Conservation (phyloP, 805 yeast species). For the Lipomyces kockii region DNA sequence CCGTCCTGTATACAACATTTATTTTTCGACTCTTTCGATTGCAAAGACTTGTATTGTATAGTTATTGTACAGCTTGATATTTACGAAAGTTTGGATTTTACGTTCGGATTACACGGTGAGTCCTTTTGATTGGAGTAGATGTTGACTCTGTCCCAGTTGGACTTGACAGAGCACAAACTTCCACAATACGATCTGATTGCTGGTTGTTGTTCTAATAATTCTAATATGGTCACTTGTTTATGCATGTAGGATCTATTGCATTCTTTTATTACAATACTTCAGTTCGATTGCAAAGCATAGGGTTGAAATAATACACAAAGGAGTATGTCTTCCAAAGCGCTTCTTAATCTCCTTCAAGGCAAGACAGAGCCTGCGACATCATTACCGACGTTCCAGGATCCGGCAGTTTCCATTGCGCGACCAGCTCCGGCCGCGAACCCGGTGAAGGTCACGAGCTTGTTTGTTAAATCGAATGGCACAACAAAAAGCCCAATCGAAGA, state of each 20-base stretch:
- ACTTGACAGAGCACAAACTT: not conserved
- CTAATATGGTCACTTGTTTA: not conserved
- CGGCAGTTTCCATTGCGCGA: conserved; percentile 26
- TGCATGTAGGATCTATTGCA: not conserved
- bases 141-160: not conserved
- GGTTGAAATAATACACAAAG: not conserved
- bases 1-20: not conserved
- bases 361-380: conserved; percentile 3
- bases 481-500: not conserved
- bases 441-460: conserved; percentile 8
- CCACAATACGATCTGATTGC: not conserved
- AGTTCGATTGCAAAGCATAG: not conserved
- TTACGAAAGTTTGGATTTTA: not conserved
- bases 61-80: not conserved
- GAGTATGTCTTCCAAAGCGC: conserved; percentile 14
- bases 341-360: conserved; percentile 23
- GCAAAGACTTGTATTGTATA: not conserved
- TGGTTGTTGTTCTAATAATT: not conserved
- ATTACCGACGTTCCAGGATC: conserved; percentile 22
- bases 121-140: not conserved
- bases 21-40: not conserved
- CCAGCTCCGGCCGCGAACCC: conserved; percentile 11
- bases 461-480: not conserved
- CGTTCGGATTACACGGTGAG: not conserved
- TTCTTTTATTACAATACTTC: not conserved